phyloP scores from a whole-genome alignment of 2,329 filamentous ascomycete species.

The Lecanosticta acicola region DNA sequence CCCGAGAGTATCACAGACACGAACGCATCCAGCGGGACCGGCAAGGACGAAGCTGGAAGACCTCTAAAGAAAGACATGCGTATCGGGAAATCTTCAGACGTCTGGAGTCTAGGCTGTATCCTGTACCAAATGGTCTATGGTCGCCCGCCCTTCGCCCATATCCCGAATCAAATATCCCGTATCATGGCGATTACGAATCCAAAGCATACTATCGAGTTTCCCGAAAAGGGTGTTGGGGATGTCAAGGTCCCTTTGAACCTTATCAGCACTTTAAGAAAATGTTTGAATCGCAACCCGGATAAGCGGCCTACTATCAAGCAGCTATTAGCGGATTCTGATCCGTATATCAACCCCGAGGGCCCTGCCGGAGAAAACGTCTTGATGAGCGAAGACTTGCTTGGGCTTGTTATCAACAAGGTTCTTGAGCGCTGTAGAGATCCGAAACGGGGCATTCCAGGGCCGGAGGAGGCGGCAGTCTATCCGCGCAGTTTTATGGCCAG shows the following conservation, averaged over 20 bases:
- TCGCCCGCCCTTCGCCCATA: conserved; percentile 90
- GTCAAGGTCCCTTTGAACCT: conserved; percentile 51
- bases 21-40: conserved; percentile 53
- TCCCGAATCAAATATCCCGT: conserved; percentile 76
- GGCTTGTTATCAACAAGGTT: conserved; percentile 55
- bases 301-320: conserved; percentile 53
- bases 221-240: conserved; percentile 62
- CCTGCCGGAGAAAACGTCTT: conserved; percentile 41
- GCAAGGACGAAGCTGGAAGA: conserved; percentile 39
- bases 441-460: conserved; percentile 48
- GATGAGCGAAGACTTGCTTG: conserved; percentile 54
- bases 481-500: conserved; percentile 45
- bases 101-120: conserved; percentile 95
- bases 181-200: conserved; percentile 84
- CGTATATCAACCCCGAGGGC: conserved; percentile 54
- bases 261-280: conserved; percentile 51
- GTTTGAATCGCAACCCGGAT: conserved; percentile 54
- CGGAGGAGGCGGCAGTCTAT: conserved; percentile 49
- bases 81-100: conserved; percentile 88
- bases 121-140: conserved; percentile 98
- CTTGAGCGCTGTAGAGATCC: conserved; percentile 53
- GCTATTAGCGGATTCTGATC: conserved; percentile 51
- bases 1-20: conserved; percentile 88
- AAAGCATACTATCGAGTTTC: conserved; percentile 66
- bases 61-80: conserved; percentile 75